Conservation (phyloP, 2,329 filamentous ascomycete species). For the Clathrospora elynae region DNA sequence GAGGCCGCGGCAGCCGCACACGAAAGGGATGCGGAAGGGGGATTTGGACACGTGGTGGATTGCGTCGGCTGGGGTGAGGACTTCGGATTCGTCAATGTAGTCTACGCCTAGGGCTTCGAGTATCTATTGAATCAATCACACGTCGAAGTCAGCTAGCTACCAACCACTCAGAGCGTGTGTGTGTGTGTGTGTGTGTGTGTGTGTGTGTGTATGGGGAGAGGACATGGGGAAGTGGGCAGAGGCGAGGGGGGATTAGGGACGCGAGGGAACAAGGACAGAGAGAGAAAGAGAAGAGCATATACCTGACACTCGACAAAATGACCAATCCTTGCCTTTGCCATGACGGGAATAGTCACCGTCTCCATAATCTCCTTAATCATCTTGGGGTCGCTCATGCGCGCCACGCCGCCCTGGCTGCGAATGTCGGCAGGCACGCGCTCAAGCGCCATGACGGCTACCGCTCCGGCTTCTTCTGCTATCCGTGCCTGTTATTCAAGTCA, state of each 20-base stretch:
- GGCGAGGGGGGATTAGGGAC: not conserved
- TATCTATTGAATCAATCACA: constrained; percentile 74
- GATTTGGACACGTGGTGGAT: constrained; percentile 90
- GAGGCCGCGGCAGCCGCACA: constrained; percentile 93
- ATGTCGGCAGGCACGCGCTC: constrained; percentile 98
- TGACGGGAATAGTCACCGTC: constrained; percentile 95
- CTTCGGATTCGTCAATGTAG: constrained; percentile 98
- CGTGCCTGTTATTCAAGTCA: constrained; percentile 64
- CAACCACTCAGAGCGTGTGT: no score
- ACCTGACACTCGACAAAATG: constrained; percentile 96
- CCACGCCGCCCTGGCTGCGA: constrained; percentile 86
- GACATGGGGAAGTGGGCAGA: constrained; percentile 3
- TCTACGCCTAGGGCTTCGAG: constrained; percentile 93
- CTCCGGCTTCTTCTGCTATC: constrained; percentile 96
- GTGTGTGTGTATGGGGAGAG: not conserved
- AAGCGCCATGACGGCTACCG: constrained; percentile 96
- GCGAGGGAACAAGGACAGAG: not conserved
- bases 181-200: not conserved
- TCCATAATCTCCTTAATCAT: constrained; percentile 97
- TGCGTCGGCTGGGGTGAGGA: constrained; percentile 92
- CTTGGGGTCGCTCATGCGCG: constrained; percentile 92
- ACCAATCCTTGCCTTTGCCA: constrained; percentile 97
- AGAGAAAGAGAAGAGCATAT: constrained; percentile 12
- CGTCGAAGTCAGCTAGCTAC: no score
- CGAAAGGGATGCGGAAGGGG: constrained; percentile 82